A percentile compares a stretch with the other conserved stretches of the same genome.
Conservation (phyloP, 164 flowering plant genomes). For the Protea cynaroides region DNA sequence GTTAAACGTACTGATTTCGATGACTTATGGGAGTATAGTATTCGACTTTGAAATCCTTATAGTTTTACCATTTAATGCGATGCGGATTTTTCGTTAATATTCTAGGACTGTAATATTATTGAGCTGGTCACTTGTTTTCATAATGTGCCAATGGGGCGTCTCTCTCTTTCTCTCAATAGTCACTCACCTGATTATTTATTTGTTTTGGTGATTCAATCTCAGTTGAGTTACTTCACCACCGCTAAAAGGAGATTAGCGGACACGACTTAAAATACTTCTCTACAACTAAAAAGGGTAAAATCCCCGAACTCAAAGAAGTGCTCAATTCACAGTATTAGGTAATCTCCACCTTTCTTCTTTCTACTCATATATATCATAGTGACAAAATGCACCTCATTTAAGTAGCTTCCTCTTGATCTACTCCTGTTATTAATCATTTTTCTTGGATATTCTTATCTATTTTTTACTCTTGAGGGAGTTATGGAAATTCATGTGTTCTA, state of each 20-base stretch:
- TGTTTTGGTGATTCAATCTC: no score
- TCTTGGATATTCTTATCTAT: background rate
- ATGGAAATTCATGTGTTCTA: slow-evolving; percentile 1
- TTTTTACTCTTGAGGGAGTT: background rate
- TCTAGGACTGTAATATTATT: no score
- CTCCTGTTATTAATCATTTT: slow-evolving; percentile 3
- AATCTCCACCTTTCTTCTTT: background rate
- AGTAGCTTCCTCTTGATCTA: slow-evolving; percentile 13
- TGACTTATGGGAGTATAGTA: no score
- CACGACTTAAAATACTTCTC: slow-evolving; percentile 99
- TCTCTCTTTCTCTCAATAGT: no score
- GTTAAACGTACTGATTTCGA: no score
- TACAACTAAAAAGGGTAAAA: slow-evolving; percentile 97
- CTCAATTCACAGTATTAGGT: slow-evolving; percentile 99
- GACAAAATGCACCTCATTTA: background rate
- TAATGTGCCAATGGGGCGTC: no score
- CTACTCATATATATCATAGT: background rate
- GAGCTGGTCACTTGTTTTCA: no score
- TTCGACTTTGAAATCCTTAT: no score
- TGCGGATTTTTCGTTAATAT: no score
- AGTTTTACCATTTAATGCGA: no score
- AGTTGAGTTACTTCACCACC: no score
- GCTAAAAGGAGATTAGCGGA: slow-evolving; percentile 64
- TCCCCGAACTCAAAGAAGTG: slow-evolving; percentile 98
- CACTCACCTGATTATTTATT: no score